Conservation (phyloP, 2,329 filamentous ascomycete genomes). For the Microsporum canis region DNA sequence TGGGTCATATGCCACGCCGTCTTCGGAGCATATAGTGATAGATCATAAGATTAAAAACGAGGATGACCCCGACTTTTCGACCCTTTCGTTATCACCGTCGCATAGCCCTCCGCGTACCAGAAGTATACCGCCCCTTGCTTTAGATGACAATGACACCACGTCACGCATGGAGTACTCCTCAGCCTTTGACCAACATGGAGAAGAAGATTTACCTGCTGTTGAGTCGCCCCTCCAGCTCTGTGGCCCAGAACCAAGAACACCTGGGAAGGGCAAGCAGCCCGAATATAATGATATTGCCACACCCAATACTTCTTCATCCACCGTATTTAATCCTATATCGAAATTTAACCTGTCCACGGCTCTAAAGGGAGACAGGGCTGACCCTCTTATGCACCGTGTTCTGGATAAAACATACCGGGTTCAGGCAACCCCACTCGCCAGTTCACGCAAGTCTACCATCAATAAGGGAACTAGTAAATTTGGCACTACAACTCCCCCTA, state of each 20-base stretch:
- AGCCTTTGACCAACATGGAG: slow-evolving; percentile 60
- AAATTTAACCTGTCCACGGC: slow-evolving; percentile 32
- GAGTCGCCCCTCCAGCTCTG: slow-evolving; percentile 23
- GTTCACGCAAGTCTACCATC: slow-evolving; percentile 9
- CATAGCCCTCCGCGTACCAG: slow-evolving; percentile 38
- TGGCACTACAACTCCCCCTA: slow-evolving; percentile 17
- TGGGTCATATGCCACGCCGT: slow-evolving; percentile 33
- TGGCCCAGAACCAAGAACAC: slow-evolving; percentile 28
- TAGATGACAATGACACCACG: neutral
- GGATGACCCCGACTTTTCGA: slow-evolving; percentile 38
- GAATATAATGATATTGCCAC: slow-evolving; percentile 40
- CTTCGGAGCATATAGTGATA: slow-evolving; percentile 21
- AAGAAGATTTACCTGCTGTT: slow-evolving; percentile 31
- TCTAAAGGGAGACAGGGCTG: slow-evolving; percentile 36
- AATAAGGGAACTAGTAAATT: slow-evolving; percentile 8
- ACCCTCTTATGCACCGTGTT: slow-evolving; percentile 80
- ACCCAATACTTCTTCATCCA: slow-evolving; percentile 49
- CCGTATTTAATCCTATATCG: slow-evolving; percentile 40
- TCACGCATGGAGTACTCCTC: slow-evolving; percentile 50
- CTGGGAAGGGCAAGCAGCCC: slow-evolving; percentile 20
- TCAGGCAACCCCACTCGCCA: slow-evolving; percentile 70
- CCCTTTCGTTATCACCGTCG: slow-evolving; percentile 32
- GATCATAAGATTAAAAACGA: slow-evolving; percentile 21
- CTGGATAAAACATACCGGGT: slow-evolving; percentile 92
- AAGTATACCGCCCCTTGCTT: slow-evolving; percentile 17